Conservation (phyloP, 2,329 filamentous ascomycete genomes). For the Ceratocystis destructans region DNA sequence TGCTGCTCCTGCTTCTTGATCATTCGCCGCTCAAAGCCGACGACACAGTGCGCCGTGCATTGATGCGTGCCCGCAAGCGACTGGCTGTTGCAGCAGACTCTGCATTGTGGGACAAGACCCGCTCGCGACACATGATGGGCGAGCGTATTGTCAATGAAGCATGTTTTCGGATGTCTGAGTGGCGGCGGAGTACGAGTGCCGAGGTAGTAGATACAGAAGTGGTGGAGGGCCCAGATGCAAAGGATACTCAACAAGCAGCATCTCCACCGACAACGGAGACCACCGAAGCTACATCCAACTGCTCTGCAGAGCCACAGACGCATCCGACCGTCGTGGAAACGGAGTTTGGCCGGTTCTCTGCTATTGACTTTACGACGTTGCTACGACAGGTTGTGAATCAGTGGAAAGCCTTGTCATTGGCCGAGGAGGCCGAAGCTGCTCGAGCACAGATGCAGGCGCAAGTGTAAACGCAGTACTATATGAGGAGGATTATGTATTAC, state of each 20-base stretch:
- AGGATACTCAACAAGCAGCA: neutral
- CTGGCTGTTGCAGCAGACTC: slow-evolving; percentile 6
- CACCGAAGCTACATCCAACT: neutral
- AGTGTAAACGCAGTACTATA: neutral
- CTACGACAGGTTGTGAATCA: neutral
- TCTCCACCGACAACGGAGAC: neutral
- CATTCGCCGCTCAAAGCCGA: slow-evolving; percentile 5
- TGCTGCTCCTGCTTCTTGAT: slow-evolving; percentile 9
- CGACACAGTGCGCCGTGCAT: slow-evolving; percentile 4
- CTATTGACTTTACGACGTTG: neutral
- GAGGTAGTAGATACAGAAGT: neutral
- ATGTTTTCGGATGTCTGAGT: neutral
- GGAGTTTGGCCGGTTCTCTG: slow-evolving; percentile 1
- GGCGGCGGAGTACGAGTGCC: neutral
- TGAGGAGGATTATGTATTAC: too few relatives aligned
- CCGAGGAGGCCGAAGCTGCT: neutral
- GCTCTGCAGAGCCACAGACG: neutral
- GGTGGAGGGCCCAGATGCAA: neutral
- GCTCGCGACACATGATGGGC: slow-evolving; percentile 8
- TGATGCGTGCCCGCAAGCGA: slow-evolving; percentile 11
- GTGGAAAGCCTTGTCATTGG: neutral
- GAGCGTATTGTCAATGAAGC: slow-evolving; percentile 5
- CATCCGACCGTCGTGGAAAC: neutral
- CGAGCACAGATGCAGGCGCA: neutral
- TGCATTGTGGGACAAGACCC: slow-evolving; percentile 15